A percentile compares a stretch with the other conserved stretches of the same genome.
phyloP scores from a whole-genome alignment of 2,329 filamentous ascomycete species.

The Rhinocladiella similis region DNA sequence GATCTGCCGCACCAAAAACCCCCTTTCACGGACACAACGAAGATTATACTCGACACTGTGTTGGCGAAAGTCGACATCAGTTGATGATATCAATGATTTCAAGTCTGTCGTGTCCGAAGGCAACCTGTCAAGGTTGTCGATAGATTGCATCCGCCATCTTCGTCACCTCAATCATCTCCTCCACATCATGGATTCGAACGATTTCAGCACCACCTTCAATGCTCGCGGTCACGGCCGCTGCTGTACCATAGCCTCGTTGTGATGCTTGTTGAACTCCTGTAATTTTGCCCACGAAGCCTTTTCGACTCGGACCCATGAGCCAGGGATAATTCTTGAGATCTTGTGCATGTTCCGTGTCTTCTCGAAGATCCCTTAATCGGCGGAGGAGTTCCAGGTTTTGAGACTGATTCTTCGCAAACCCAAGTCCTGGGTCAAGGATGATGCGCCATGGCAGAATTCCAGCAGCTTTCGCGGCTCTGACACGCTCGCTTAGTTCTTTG shows the following conservation, averaged over 20 bases:
- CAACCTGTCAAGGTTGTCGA: conserved; percentile 42
- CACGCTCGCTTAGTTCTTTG: conserved; percentile 66
- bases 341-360: conserved; percentile 65
- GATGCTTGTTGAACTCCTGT: conserved; percentile 72
- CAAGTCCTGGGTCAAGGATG: conserved; percentile 88
- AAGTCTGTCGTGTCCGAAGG: neutral
- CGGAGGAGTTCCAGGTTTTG: conserved; percentile 83
- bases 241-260: conserved; percentile 80
- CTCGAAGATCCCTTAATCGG: conserved; percentile 62
- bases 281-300: conserved; percentile 81
- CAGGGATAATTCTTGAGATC: conserved; percentile 71
- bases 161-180: conserved; percentile 80
- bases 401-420: conserved; percentile 80
- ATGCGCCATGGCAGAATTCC: conserved; percentile 92
- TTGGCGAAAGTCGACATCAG: neutral
- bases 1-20: neutral
- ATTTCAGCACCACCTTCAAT: conserved; percentile 87
- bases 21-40: no score
- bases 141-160: conserved; percentile 94
- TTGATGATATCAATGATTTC: neutral
- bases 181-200: conserved; percentile 86
- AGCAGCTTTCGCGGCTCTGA: conserved; percentile 73
- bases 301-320: conserved; percentile 86
- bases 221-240: conserved; percentile 81
- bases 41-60: no score